These are phyloP conservation scores for Cinchona pubescens DNA, from an alignment of 257 asterid genomes.

Conservation along the genomic window DNA sequence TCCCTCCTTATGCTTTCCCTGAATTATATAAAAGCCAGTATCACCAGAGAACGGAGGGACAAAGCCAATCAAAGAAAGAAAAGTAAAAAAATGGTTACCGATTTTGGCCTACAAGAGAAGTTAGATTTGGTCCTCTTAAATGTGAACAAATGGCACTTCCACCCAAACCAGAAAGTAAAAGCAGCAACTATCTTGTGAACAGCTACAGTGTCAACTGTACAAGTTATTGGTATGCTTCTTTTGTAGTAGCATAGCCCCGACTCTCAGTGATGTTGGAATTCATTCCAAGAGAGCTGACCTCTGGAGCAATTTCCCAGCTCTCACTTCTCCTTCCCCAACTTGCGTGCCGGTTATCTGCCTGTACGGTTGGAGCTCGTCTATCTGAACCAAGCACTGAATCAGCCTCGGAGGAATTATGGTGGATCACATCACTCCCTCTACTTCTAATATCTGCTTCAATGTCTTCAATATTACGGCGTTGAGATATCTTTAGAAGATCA, in stretches of 20 bases:
- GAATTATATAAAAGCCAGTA: background rate
- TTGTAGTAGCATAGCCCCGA: slow-evolving; percentile 32
- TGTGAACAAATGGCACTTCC: slow-evolving; percentile 16
- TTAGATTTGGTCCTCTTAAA: slow-evolving; percentile 9
- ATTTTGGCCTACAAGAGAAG: slow-evolving; percentile 19
- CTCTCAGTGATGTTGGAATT: slow-evolving; percentile 23
- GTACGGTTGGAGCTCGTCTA: slow-evolving; percentile 49
- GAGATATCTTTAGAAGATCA: slow-evolving; percentile 89
- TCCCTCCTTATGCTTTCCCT: slow-evolving; percentile 6
- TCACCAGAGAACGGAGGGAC: background rate
- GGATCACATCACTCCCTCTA: slow-evolving; percentile 80
- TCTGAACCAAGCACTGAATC: slow-evolving; percentile 73
- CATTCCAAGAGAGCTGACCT: slow-evolving; percentile 36
- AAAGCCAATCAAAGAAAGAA: slow-evolving; percentile 5
- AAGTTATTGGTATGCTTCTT: slow-evolving; percentile 47
- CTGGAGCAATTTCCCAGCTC: slow-evolving; percentile 59
- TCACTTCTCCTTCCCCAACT: slow-evolving; percentile 68
- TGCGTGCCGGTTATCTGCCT: slow-evolving; percentile 46
- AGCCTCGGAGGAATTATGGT: slow-evolving; percentile 61
- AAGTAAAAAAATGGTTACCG: slow-evolving; percentile 6
- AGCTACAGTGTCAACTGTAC: slow-evolving; percentile 28
- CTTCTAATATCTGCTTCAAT: slow-evolving; percentile 87
- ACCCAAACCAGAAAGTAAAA: slow-evolving; percentile 28
- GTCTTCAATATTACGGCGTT: slow-evolving; percentile 87
- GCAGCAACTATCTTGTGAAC: slow-evolving; percentile 15